Conservation (phyloP, 2,329 filamentous ascomycete genomes). For the Claviceps paspali region DNA sequence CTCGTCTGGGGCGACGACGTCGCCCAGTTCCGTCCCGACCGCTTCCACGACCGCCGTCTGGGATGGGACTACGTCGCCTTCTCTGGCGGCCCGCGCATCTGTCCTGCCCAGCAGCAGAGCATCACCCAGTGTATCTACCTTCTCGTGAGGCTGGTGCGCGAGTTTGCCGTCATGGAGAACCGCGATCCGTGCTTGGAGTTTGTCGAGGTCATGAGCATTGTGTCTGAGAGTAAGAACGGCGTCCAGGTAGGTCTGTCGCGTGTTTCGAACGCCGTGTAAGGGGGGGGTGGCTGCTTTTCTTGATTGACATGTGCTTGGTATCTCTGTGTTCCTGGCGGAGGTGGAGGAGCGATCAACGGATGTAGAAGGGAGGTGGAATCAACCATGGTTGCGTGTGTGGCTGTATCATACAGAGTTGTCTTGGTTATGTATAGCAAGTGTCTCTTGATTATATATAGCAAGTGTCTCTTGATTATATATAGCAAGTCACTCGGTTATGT, state of each 20-base stretch:
- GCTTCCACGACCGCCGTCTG: neutral
- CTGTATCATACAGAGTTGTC: too few relatives aligned
- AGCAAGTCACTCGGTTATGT: too few relatives aligned
- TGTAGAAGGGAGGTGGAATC: too few relatives aligned
- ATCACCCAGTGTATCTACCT: conserved; percentile 2
- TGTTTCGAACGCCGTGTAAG: too few relatives aligned
- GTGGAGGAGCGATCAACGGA: too few relatives aligned
- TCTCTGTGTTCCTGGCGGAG: too few relatives aligned
- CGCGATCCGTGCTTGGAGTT: conserved; percentile 3
- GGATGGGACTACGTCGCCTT: conserved; percentile 4
- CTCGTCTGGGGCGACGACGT: conserved; percentile 2
- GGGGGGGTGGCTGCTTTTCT: too few relatives aligned
- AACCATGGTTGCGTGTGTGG: too few relatives aligned
- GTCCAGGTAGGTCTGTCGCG: conserved; percentile 1
- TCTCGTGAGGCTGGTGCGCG: neutral
- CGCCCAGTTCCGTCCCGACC: conserved; percentile 1
- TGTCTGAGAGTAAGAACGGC: conserved; percentile 2
- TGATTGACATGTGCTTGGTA: too few relatives aligned
- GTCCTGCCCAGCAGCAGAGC: conserved; percentile 3
- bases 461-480: too few relatives aligned
- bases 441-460: too few relatives aligned
- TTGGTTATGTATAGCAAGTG: too few relatives aligned
- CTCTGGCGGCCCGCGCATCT: conserved; percentile 2
- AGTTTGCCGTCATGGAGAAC: conserved; percentile 1
- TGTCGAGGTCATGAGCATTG: conserved; percentile 1